These are phyloP conservation scores for Diutina mesorugosa DNA, from an alignment of 1,139 yeast species.

Conservation along the genomic window DNA sequence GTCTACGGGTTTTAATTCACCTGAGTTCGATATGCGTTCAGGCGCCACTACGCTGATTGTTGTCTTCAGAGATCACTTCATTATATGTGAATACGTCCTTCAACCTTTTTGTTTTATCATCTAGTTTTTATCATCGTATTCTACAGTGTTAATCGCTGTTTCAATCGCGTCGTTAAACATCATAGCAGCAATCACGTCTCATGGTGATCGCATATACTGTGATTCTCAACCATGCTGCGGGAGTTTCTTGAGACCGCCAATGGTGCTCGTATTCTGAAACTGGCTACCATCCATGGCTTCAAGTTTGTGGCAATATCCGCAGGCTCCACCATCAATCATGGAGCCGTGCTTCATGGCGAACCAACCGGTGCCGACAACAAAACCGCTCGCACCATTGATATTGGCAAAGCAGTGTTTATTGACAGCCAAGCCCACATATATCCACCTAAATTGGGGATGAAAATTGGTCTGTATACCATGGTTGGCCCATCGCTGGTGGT, in stretches of 20 bases:
- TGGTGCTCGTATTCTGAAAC: constrained; percentile 45
- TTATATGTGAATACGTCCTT: too few relatives aligned
- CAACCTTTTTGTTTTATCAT: too few relatives aligned
- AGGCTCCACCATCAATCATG: constrained; percentile 18
- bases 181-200: neutral
- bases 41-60: too few relatives aligned
- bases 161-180: neutral
- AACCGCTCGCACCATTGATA: constrained; percentile 25
- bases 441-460: constrained; percentile 17
- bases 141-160: too few relatives aligned
- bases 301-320: constrained; percentile 18
- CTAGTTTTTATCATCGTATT: too few relatives aligned
- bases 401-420: constrained; percentile 41
- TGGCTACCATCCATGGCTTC: constrained; percentile 20
- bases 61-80: too few relatives aligned
- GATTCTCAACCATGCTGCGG: neutral
- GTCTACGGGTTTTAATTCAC: too few relatives aligned
- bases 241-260: constrained; percentile 28
- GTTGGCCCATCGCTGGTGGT: constrained; percentile 32
- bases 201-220: neutral
- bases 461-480: constrained; percentile 44
- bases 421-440: constrained; percentile 14
- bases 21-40: too few relatives aligned
- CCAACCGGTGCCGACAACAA: constrained; percentile 4
- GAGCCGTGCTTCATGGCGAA: constrained; percentile 13